Conservation (phyloP, 208 protist genomes). For the Leishmania amazonensis region DNA sequence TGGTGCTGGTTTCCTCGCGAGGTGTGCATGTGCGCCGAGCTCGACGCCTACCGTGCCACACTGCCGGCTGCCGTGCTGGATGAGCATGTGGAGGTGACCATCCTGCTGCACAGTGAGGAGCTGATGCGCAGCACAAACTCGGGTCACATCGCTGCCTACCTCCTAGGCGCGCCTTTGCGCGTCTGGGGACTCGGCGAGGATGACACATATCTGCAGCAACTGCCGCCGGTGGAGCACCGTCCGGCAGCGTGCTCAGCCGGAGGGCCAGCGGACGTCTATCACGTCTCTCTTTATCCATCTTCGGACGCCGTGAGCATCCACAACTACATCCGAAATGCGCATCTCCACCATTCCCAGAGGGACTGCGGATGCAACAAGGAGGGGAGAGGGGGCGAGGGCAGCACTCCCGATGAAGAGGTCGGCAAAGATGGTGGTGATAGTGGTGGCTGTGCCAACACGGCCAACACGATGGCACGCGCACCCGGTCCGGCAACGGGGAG, state of each 20-base stretch:
- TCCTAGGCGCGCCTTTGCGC: constrained; percentile 64
- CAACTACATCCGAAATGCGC: constrained; percentile 14
- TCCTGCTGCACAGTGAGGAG: constrained; percentile 82
- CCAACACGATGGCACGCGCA: neutral
- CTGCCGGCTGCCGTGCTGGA: constrained; percentile 33
- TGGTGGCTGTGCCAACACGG: neutral
- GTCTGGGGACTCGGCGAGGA: constrained; percentile 79
- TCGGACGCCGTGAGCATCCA: constrained; percentile 20
- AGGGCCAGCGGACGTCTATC: constrained; percentile 2
- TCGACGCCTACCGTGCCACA: constrained; percentile 43
- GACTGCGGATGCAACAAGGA: neutral
- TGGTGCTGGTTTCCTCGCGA: constrained; percentile 76
- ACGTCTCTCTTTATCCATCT: constrained; percentile 56
- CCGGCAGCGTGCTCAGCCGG: neutral
- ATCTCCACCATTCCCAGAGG: constrained; percentile 1
- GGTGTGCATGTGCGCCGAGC: constrained; percentile 68
- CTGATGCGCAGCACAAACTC: constrained; percentile 86
- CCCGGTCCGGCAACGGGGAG: neutral
- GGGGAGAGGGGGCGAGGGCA: neutral
- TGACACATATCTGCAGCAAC: constrained; percentile 43
- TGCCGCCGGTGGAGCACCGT: constrained; percentile 1
- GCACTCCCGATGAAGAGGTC: neutral
- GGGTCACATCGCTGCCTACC: constrained; percentile 79
- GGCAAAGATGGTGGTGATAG: neutral
- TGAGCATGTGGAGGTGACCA: constrained; percentile 47